phyloP scores from a whole-genome alignment of 73 alveolate genomes.

The Paramecium primaurelia region DNA sequence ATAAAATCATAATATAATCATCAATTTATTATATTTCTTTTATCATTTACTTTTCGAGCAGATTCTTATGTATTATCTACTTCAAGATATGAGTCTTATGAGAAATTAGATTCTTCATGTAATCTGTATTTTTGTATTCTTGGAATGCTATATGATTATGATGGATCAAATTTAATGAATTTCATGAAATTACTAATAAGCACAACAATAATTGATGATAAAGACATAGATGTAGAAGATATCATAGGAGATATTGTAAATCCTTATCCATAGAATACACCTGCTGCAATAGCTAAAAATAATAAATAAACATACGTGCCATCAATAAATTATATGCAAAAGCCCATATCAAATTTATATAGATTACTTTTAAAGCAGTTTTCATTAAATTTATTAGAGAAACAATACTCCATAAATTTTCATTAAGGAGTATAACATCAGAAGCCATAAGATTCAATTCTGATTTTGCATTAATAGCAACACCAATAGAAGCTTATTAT shows the following conservation, averaged over 20 bases:
- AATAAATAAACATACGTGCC: background rate
- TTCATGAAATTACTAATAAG: conserved; percentile 30
- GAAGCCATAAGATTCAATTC: conserved; percentile 58
- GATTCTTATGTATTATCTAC: background rate
- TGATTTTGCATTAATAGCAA: conserved; percentile 58
- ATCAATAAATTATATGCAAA: conserved; percentile 55
- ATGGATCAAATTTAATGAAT: conserved; percentile 37
- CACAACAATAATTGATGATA: conserved; percentile 52
- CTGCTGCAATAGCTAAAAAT: conserved; percentile 58
- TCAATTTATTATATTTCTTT: background rate
- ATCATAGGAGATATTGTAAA: conserved; percentile 48
- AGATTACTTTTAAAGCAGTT: background rate
- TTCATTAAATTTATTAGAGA: conserved; percentile 28
- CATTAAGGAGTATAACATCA: conserved; percentile 44
- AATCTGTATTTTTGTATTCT: background rate
- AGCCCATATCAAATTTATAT: conserved; percentile 50
- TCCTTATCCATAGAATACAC: conserved; percentile 56
- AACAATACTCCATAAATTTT: conserved; percentile 54
- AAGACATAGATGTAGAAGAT: conserved; percentile 55
- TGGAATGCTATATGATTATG: background rate
- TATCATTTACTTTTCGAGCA: background rate
- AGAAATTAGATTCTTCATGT: background rate
- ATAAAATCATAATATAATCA: background rate
- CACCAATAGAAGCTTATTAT: conserved; percentile 56
- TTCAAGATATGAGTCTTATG: background rate